phyloP scores from a whole-genome alignment of 495 filamentous ascomycete genomes.

The Hypomontagnella submonticulosa region DNA sequence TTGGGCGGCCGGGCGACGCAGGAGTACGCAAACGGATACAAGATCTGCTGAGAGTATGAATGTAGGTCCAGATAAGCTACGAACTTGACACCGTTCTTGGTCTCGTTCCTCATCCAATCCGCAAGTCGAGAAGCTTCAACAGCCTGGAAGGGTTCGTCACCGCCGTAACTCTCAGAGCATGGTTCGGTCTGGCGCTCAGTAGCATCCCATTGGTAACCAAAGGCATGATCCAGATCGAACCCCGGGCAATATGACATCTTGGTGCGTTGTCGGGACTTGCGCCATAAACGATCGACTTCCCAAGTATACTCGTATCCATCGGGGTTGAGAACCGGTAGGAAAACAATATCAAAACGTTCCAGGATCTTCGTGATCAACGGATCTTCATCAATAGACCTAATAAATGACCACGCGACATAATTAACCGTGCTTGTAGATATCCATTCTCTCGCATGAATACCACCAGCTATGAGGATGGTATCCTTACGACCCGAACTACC shows the following conservation, averaged over 20 bases:
- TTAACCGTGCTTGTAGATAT: constrained; percentile 92
- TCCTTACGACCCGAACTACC: constrained; percentile 62
- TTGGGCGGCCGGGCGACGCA: constrained; percentile 82
- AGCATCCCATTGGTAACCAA: constrained; percentile 85
- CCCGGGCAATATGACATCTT: constrained; percentile 85
- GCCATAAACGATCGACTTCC: constrained; percentile 92
- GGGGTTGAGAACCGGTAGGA: constrained; percentile 90
- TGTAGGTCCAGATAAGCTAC: constrained; percentile 90
- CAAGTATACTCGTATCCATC: constrained; percentile 96
- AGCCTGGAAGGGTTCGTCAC: constrained; percentile 83
- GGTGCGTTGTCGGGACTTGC: constrained; percentile 91
- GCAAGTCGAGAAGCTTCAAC: constrained; percentile 80
- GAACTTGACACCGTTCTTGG: constrained; percentile 75
- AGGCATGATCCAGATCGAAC: constrained; percentile 88
- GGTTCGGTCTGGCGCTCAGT: constrained; percentile 75
- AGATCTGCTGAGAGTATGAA: constrained; percentile 93
- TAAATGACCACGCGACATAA: constrained; percentile 89
- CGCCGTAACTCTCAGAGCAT: constrained; percentile 92
- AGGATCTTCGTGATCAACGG: constrained; percentile 77
- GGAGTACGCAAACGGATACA: constrained; percentile 91
- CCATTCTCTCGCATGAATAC: constrained; percentile 94
- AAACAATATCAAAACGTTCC: constrained; percentile 83
- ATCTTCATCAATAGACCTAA: constrained; percentile 79
- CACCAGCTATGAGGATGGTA: constrained; percentile 85
- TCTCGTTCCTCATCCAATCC: constrained; percentile 88